Conservation (phyloP, 805 yeast species). For the Pichia kluyveri region DNA sequence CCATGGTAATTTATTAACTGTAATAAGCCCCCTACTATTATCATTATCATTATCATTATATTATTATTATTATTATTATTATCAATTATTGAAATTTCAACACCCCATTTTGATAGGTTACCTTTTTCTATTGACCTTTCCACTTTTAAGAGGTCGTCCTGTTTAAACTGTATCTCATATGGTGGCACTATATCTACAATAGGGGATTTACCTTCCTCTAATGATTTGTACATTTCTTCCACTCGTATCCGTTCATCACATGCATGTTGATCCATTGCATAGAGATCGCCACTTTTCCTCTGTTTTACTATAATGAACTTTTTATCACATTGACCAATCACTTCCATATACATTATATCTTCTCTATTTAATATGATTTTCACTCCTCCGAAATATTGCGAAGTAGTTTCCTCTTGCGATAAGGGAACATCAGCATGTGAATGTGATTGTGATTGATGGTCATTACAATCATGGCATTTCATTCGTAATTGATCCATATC, state of each 20-base stretch:
- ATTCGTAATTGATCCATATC: neutral
- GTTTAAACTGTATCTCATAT: constrained; percentile 15
- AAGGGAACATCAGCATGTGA: neutral
- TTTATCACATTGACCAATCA: constrained; percentile 51
- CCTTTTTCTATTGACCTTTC: no score
- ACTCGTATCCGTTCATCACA: constrained; percentile 66
- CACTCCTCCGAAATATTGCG: constrained; percentile 3
- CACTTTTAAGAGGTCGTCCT: constrained; percentile 20
- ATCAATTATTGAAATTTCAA: no score
- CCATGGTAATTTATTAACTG: no score
- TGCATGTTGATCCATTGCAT: constrained; percentile 75
- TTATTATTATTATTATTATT: no score
- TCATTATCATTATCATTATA: no score
- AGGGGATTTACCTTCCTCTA: constrained; percentile 16
- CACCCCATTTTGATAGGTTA: no score
- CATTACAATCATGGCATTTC: neutral
- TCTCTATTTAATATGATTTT: constrained; percentile 4
- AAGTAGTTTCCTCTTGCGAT: constrained; percentile 2
- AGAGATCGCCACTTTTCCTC: constrained; percentile 2
- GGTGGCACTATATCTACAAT: neutral
- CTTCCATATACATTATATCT: constrained; percentile 18
- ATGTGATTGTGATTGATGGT: neutral
- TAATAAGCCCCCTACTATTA: no score
- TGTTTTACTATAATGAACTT: constrained; percentile 50
- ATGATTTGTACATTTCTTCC: constrained; percentile 38